A percentile compares a stretch with the other conserved stretches of the same genome.
These are phyloP conservation scores for Candida wancherniae DNA, from an alignment of 805 yeast species.

Conservation along the genomic window DNA sequence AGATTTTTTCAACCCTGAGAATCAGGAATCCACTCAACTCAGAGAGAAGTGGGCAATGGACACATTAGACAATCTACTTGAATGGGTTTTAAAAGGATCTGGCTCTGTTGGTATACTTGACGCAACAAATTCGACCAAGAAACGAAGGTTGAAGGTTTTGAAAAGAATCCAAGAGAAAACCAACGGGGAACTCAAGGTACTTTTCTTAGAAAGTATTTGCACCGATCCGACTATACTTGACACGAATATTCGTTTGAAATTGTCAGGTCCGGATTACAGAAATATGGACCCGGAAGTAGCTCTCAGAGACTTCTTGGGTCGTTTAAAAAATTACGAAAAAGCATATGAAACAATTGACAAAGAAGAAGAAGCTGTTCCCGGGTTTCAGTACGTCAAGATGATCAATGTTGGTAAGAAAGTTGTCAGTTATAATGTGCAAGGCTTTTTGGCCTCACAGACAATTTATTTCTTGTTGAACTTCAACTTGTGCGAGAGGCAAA, in stretches of 20 bases:
- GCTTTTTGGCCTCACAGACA: slow-evolving; percentile 87
- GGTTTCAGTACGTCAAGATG: slow-evolving; percentile 87
- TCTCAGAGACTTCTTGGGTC: slow-evolving; percentile 67
- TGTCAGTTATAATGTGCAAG: slow-evolving; percentile 83
- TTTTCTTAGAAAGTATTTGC: slow-evolving; percentile 84
- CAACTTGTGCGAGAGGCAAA: slow-evolving; percentile 83
- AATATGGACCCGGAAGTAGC: slow-evolving; percentile 81
- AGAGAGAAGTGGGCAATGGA: slow-evolving; percentile 97
- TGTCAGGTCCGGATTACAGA: slow-evolving; percentile 89
- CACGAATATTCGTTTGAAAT: slow-evolving; percentile 75
- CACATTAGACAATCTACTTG: slow-evolving; percentile 77
- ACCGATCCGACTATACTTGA: slow-evolving; percentile 75
- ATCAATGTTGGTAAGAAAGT: slow-evolving; percentile 93
- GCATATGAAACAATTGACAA: slow-evolving; percentile 91
- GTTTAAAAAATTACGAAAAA: slow-evolving; percentile 77
- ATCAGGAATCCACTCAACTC: slow-evolving; percentile 54
- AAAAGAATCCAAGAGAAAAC: slow-evolving; percentile 52
- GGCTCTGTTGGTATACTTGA: slow-evolving; percentile 93
- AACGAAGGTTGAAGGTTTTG: slow-evolving; percentile 56
- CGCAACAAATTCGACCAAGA: slow-evolving; percentile 73
- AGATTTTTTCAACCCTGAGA: slow-evolving; percentile 79
- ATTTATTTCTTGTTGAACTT: slow-evolving; percentile 80
- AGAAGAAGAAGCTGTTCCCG: slow-evolving; percentile 57
- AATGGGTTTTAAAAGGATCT: slow-evolving; percentile 70
- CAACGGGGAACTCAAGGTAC: slow-evolving; percentile 63